phyloP scores from a whole-genome alignment of 306 rosid genomes.

The Medicago arabica region DNA sequence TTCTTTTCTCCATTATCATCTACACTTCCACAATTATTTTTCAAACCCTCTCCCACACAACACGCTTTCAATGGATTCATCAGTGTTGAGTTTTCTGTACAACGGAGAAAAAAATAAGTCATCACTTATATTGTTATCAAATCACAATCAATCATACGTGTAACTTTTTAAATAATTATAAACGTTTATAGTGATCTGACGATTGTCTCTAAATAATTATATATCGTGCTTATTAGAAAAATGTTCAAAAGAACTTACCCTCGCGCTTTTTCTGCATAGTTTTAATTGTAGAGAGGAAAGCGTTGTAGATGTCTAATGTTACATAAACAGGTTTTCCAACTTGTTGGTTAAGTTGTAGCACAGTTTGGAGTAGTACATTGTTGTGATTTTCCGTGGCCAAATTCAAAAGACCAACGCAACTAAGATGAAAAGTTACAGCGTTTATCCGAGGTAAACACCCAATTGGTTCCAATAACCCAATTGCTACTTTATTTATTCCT shows the following conservation, averaged over 20 bases:
- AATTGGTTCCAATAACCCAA: slow-evolving; percentile 53
- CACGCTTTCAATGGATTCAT: slow-evolving; percentile 51
- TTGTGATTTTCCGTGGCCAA: slow-evolving; percentile 46
- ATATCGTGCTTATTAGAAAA: too few species aligned
- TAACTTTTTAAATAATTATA: too few species aligned
- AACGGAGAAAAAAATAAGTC: neutral
- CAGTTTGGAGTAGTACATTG: slow-evolving; percentile 36
- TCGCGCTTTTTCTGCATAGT: neutral
- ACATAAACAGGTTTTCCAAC: slow-evolving; percentile 29
- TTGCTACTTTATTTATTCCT: slow-evolving; percentile 48
- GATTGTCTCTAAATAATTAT: too few species aligned
- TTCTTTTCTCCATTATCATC: slow-evolving; percentile 13
- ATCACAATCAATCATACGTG: too few species aligned
- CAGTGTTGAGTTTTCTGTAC: slow-evolving; percentile 2
- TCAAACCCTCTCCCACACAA: slow-evolving; percentile 22
- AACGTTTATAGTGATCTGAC: too few species aligned
- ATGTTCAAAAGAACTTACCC: slow-evolving; percentile 15
- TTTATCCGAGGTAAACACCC: slow-evolving; percentile 52
- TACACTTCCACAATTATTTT: slow-evolving; percentile 29
- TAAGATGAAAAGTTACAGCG: neutral
- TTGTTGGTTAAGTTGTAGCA: slow-evolving; percentile 41
- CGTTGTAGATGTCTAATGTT: slow-evolving; percentile 50
- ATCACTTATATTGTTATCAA: too few species aligned
- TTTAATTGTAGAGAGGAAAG: slow-evolving; percentile 39
- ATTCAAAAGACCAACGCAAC: slow-evolving; percentile 33